Evolutionary conservation across 352 stramenopile species (phyloP).

Genomic region (Elongisporangium undulatum): DNA sequence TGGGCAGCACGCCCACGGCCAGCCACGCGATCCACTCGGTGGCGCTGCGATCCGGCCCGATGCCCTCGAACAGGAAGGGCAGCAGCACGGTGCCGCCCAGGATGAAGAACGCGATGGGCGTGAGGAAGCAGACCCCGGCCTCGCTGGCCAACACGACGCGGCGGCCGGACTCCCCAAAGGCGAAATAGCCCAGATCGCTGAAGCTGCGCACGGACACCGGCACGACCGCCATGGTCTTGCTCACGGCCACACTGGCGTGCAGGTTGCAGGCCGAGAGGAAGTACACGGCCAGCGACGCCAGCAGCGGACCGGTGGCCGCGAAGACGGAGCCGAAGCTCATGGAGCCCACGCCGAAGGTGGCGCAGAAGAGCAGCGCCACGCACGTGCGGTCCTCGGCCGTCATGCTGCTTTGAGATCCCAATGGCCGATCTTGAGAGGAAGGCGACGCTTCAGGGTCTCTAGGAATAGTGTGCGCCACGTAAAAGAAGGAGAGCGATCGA

Average conservation of each 20-base stretch:
- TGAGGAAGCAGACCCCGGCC: slow-evolving; percentile 55
- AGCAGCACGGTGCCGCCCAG: slow-evolving; percentile 57
- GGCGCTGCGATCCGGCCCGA: slow-evolving; percentile 13
- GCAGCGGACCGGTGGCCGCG: slow-evolving; percentile 41
- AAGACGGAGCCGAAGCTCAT: slow-evolving; percentile 74
- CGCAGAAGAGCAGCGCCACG: slow-evolving; percentile 67
- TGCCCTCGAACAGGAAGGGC: slow-evolving; percentile 38
- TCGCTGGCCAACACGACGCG: slow-evolving; percentile 51
- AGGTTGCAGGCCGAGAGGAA: slow-evolving; percentile 79
- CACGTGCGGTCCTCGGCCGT: slow-evolving; percentile 45
- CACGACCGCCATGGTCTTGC: slow-evolving; percentile 45
- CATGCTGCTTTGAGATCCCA: background rate
- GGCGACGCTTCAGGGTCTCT: too few species aligned
- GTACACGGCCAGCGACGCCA: slow-evolving; percentile 59
- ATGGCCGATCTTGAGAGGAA: too few species aligned
- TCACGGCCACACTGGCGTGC: slow-evolving; percentile 59
- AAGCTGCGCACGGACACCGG: slow-evolving; percentile 60
- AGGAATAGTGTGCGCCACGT: too few species aligned
- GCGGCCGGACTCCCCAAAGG: slow-evolving; percentile 41
- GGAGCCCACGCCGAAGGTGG: slow-evolving; percentile 66
- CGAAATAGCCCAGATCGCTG: slow-evolving; percentile 66
- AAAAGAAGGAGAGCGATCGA: background rate
- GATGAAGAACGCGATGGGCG: slow-evolving; percentile 69
- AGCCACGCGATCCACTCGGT: slow-evolving; percentile 66
- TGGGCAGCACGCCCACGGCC: slow-evolving; percentile 42